phyloP scores from a whole-genome alignment of 23 red algal genomes.

The Pyropia haitanensis region DNA sequence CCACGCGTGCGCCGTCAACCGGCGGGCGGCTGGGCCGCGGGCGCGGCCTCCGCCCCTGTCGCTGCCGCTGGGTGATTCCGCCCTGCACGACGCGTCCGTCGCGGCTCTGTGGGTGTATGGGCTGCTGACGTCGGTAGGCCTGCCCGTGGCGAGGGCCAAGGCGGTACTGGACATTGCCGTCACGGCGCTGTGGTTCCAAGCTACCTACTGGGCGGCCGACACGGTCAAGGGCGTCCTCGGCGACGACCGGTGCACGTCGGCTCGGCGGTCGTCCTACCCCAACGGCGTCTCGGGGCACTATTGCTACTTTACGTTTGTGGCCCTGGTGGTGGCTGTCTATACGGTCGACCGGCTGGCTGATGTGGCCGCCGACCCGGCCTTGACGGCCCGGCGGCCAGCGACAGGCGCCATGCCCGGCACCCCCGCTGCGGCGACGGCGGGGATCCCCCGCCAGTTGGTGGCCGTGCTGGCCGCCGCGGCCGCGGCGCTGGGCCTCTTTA shows the following conservation, averaged over 20 bases:
- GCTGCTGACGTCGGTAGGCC: conserved; percentile 27
- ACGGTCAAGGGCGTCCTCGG: conserved; percentile 50
- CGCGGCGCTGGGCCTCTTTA: conserved; percentile 12
- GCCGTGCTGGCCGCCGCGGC: conserved; percentile 6
- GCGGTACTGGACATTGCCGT: conserved; percentile 43
- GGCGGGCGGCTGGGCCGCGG: conserved; percentile 3
- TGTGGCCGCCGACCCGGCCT: not conserved
- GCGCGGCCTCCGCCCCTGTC: conserved; percentile 18
- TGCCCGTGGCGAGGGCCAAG: conserved; percentile 19
- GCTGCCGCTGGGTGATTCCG: conserved; percentile 43
- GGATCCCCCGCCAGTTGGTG: not conserved
- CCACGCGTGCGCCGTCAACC: conserved; percentile 45
- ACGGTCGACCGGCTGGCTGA: conserved; percentile 3
- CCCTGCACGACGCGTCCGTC: conserved; percentile 66
- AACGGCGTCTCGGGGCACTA: conserved; percentile 87
- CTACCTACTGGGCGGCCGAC: conserved; percentile 50
- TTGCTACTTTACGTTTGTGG: conserved; percentile 70
- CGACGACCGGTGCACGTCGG: conserved; percentile 54
- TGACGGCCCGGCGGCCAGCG: too few species aligned
- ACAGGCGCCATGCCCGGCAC: conserved; percentile 6
- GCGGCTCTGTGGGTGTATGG: conserved; percentile 48
- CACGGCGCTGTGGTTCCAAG: conserved; percentile 78
- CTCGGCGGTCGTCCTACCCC: conserved; percentile 29
- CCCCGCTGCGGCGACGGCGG: not conserved
- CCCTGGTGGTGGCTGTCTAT: conserved; percentile 24